Percentiles rank a stretch among this genome's conserved stretches.
These are phyloP conservation scores for Mycena rosella DNA, from an alignment of 768 basidiomycete species.

Conservation along the genomic window DNA sequence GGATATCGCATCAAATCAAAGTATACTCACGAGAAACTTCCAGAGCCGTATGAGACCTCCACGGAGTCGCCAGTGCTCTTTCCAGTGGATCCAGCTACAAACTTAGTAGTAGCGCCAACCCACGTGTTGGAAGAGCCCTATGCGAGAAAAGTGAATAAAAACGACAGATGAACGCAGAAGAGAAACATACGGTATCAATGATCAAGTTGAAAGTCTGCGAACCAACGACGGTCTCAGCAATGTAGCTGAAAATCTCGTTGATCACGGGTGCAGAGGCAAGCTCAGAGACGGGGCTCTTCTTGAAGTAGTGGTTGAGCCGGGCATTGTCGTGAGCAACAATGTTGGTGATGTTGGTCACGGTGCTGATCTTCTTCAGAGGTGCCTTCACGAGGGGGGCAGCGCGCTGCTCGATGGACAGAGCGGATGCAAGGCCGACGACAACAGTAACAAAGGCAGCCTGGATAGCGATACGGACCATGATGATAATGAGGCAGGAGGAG, in stretches of 20 bases:
- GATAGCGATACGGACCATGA: slow-evolving; percentile 13
- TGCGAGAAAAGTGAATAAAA: neutral
- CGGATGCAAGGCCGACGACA: slow-evolving; percentile 3
- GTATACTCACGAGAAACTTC: slow-evolving; percentile 10
- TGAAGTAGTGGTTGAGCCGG: slow-evolving; percentile 15
- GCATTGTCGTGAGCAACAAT: slow-evolving; percentile 7
- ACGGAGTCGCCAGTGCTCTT: slow-evolving; percentile 9
- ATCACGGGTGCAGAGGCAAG: neutral
- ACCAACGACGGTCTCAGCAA: slow-evolving; percentile 2
- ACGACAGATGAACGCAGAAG: neutral
- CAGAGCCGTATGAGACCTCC: slow-evolving; percentile 5
- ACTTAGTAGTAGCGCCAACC: slow-evolving; percentile 3
- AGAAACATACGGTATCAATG: slow-evolving; percentile 13
- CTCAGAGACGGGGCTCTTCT: neutral
- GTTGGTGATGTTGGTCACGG: slow-evolving; percentile 8
- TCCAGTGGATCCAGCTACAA: neutral
- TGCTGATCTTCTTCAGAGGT: slow-evolving; percentile 10
- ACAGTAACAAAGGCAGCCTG: slow-evolving; percentile 3
- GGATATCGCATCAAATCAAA: neutral
- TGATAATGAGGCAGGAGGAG: neutral
- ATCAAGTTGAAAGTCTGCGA: slow-evolving; percentile 21
- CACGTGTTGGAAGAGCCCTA: slow-evolving; percentile 17
- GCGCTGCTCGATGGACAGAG: slow-evolving; percentile 7
- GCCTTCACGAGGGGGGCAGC: slow-evolving; percentile 6
- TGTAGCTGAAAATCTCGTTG: slow-evolving; percentile 12